Percentiles rank a stretch among this genome's conserved stretches.
Conservation (phyloP, 2,329 filamentous ascomycete genomes). For the Pseudonectria foliicola region DNA sequence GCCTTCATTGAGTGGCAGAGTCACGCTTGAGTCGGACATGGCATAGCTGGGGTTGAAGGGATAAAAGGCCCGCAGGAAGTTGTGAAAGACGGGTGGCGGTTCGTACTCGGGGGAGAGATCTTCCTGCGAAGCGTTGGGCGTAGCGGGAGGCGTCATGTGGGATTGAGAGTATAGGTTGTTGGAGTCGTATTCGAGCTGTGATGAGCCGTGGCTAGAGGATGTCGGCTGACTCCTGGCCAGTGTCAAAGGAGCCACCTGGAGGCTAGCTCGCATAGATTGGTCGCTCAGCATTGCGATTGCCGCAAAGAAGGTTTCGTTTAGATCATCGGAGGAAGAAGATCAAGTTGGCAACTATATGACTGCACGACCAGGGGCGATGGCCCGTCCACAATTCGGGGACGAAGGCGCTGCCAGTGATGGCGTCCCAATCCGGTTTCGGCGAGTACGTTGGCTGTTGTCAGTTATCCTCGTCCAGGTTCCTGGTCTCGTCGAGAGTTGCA, state of each 20-base stretch:
- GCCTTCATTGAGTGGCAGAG: slow-evolving; percentile 78
- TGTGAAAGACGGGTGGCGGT: slow-evolving; percentile 70
- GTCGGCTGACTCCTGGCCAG: slow-evolving; percentile 38
- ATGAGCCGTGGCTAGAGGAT: slow-evolving; percentile 23
- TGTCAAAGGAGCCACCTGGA: slow-evolving; percentile 53
- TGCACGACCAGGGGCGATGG: slow-evolving; percentile 14
- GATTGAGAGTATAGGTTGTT: slow-evolving; percentile 40
- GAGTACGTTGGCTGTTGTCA: too few species aligned
- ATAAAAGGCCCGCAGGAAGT: slow-evolving; percentile 91
- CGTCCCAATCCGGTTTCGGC: too few species aligned
- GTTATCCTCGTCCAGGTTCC: too few species aligned
- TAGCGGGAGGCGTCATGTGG: slow-evolving; percentile 72
- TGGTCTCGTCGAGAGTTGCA: too few species aligned
- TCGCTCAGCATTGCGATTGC: slow-evolving; percentile 32
- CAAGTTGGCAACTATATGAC: slow-evolving; percentile 10
- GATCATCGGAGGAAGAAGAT: slow-evolving; percentile 22
- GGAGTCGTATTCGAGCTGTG: slow-evolving; percentile 25
- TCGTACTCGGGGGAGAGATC: slow-evolving; percentile 37
- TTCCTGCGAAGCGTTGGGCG: slow-evolving; percentile 63
- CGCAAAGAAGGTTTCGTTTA: slow-evolving; percentile 17
- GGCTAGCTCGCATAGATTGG: slow-evolving; percentile 47
- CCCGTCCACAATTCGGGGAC: slow-evolving; percentile 3
- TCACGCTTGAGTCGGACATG: slow-evolving; percentile 78
- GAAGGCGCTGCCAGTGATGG: too few species aligned
- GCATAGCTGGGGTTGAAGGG: slow-evolving; percentile 77